Base-by-base conservation (phyloP, 2,329 filamentous ascomycete species). In the Teratosphaeria destructans region DNA sequence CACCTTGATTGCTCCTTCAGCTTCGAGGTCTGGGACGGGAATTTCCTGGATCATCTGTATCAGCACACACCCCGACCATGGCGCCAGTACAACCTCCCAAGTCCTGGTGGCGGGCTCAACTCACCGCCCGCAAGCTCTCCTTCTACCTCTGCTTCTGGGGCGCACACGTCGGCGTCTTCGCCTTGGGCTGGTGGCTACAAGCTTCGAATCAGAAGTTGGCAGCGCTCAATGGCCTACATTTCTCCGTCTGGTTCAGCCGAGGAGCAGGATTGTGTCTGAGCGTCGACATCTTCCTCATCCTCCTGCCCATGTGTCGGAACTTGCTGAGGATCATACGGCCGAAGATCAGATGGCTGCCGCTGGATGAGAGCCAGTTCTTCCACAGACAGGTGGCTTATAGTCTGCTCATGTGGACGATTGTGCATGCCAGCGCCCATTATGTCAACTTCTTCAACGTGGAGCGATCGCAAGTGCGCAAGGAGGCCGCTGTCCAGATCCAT, bases 381-480 rank as follows among this genome's bases (percentile, higher is more conserved):
- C 94, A 99, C 78, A 83, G 93, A 64, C 94, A 99, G 74, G 83
- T 95, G 52, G 93, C 94, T 19, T 99, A 99, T 72, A 81, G 90
- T 1, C 79, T 97, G 77, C 80, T 97, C 3, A 71, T 96, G 59
- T 99, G 92, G 74, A 89, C 87, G 32, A 81, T 85, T 56, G 74
- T 90, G 32, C 94, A 99, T 74, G 87, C 86, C 1, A 71, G 81
- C 14, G 85, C 85, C 56, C 94, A 99, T 76, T 99, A 99, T 70
- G 90, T 97, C 79, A 99, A 99, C 79, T 99, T 99, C 78, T 97
- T 86, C 81, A 96, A 96, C 69, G 89, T 99, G 63, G 94, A 99
- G 75, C 83, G 85, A 67, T 84, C 81, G 0, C 90, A 96, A 72
- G 82, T 96, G 58, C 86, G 94, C 57, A 86, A 87, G 2, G 82